Evolutionary conservation across 345 rosid species (phyloP), one percentile per base, ranked within the genome.

Genomic region (Aethionema arabicum): DNA sequence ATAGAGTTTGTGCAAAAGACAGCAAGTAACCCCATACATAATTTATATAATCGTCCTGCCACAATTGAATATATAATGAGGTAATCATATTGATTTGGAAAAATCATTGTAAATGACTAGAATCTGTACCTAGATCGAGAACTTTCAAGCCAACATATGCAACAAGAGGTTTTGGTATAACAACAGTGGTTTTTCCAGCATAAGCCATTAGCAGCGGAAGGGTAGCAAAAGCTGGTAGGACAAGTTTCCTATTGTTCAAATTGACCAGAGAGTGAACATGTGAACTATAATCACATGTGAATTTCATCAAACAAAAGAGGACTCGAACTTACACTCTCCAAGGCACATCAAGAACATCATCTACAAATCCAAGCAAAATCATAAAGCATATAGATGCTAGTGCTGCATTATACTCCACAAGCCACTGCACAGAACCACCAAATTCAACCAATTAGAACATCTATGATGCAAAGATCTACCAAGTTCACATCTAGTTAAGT

Each of bases 1-100:
- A 93, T 93, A 32, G 95, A 93, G 64, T 93, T 93, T 59, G 99
- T 93, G 80, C 99, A 93, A 72, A 93, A 93, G 51, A 93, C 91
- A 0, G 87, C 95, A 72, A 93, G 71, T 67, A 90, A 76, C 43
- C 95, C 89, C 96, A 93, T 89, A 70, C 90, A 93, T 38, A 93
- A 73, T 74, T 87, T 93, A 74, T 93, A 90, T 10, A 90, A 70
- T 85, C 97, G 74, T 66, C 99, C 96, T 93, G 85, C 59, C 50
- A 74, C 62, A 32, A 38, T 13, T 40, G 61, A 70, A 58, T 54
- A 66, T 48, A 30, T 21, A 52, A 1, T 66, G 48, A 72, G 67
- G 58, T 51, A 47, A 66, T 13, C 66, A 53, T 35, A n/a, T 36
- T 45, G 66, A 58, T 13, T 9, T 11, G 46, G 14, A 32, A 21